Base-by-base conservation (phyloP, 495 filamentous ascomycete genomes). In the Chaetomium cochliodes region DNA sequence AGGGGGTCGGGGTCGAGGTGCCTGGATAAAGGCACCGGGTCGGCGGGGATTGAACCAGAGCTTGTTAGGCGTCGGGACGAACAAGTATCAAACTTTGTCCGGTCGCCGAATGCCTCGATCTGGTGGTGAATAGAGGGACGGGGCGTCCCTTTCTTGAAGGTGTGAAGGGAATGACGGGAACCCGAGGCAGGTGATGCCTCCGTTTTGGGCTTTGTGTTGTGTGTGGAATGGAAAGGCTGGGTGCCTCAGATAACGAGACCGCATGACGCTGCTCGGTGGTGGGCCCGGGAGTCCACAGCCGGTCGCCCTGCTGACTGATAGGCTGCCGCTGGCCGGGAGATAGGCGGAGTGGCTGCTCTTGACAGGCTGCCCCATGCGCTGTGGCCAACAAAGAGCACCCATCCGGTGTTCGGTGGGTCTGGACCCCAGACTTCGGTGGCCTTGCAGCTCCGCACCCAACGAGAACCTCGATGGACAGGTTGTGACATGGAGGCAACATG, bases 21-120 rank as follows among this genome's bases (percentile, higher is more conserved):
- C 52, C 58, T 57, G 44, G 58, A 62, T 62, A 58, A 58, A 66
- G 58, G 28, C 58, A 58, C 65, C 65, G 46, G 58, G 20, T 56
- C 52, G 53, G 15, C 20, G 55, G 53, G 53, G 26, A 30, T 25
- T 16, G 22, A 28, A 63, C 60, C 61, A 50, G 52, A 50, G n/a
- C 25, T 25, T 37, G 51, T 41, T 56, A 42, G 41, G 33, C n/a
- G 9, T 12, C 25, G 7, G 33, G 37, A 55, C 41, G 39, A 58
- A n/a, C 7, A 46, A 50, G 26, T 30, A 26, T 59, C 28, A 60
- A 49, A 22, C 4, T n/a, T 49, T 54, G 37, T 26, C n/a, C n/a
- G 11, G 28, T 12, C 58, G 13, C 9, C 58, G 15, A 26, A 9
- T 54, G 20, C 13, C 59, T 49, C 53, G 20, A 64, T 49, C 16